Percentiles rank a stretch among this genome's conserved stretches.
These are phyloP conservation scores for Fusarium subglutinans DNA, from an alignment of 2,329 filamentous ascomycete genomes.

Conservation along the genomic window DNA sequence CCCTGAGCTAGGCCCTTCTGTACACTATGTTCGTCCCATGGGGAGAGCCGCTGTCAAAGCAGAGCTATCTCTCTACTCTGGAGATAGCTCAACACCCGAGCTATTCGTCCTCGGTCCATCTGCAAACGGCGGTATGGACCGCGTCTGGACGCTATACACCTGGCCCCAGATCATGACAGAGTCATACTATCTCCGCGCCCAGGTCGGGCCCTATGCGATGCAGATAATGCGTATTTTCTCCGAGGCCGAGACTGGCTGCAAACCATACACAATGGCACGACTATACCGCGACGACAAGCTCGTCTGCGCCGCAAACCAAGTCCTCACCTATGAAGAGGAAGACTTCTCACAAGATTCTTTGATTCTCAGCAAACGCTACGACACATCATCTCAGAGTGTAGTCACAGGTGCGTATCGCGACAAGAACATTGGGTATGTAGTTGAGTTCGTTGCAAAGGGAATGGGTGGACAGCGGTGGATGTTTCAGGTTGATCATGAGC, in stretches of 20 bases:
- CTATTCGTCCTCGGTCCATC: neutral
- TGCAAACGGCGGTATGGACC: neutral
- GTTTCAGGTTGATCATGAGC: neutral
- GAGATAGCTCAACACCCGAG: neutral
- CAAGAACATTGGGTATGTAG: neutral
- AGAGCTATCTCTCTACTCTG: neutral
- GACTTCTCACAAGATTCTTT: rapidly evolving
- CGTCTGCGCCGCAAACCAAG: neutral
- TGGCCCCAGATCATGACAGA: rapidly evolving
- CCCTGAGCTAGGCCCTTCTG: rapidly evolving
- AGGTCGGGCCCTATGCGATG: neutral
- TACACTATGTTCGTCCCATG: neutral
- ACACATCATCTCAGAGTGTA: rapidly evolving
- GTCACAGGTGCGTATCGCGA: neutral
- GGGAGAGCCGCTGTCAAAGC: rapidly evolving
- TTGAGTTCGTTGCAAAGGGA: neutral
- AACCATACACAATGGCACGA: neutral
- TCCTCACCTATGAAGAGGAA: neutral
- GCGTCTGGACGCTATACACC: neutral
- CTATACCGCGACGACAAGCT: neutral
- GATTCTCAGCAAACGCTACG: neutral
- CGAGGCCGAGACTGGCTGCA: neutral
- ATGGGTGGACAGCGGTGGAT: neutral
- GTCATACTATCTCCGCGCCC: neutral
- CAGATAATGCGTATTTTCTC: neutral